Evolutionary conservation across 192 early-diverging fungal species (phyloP), one percentile per base, ranked within the genome.

Genomic region (Oehlia diaphana): DNA sequence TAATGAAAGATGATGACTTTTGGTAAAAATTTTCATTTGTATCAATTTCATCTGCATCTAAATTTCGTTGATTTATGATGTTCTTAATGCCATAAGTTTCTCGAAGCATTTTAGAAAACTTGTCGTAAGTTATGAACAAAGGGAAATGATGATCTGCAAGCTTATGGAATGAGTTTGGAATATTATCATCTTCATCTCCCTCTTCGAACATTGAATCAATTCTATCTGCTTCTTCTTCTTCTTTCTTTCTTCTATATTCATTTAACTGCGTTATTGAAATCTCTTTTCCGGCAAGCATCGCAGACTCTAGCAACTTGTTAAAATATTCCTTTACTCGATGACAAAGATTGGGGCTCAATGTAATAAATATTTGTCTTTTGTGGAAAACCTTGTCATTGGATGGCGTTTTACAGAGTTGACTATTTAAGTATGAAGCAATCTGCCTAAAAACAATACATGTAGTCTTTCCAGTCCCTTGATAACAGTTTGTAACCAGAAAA

Each of bases 341-440:
- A 23, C 75, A 76, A 2, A 76, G n/a, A 47, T 63, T 47, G 4
- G 35, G 13, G 35, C 63, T 76, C 9, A 65, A 63, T n/a, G 75
- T 76, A 64, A 76, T 76, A 23, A 76, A 76, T 76, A 76, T 76
- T n/a, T 76, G 75, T 14, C 75, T 76, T 65, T 44, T 76, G n/a
- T 64, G 31, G 14, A n/a, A 76, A 63, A 19, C 7, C 1, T 26
- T 61, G 2, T 35, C 42, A 26, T 77, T 12, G 5, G 39, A 64
- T 13, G 75, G 1, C 1, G 1, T 65, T 6, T 66, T 77, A 39
- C 42, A 26, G 16, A 65, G 37, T 10, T 65, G 9, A 0, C 16
- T 23, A 42, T 64, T 63, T 9, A 63, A 26, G n/a, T 47, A 77
- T 66, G 75, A 77, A 28, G 75, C 28, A 12, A 77, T 65, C 19